These are phyloP conservation scores for Yamadazyma akitaensis DNA, from an alignment of 805 yeast genomes.

Conservation along the genomic window DNA sequence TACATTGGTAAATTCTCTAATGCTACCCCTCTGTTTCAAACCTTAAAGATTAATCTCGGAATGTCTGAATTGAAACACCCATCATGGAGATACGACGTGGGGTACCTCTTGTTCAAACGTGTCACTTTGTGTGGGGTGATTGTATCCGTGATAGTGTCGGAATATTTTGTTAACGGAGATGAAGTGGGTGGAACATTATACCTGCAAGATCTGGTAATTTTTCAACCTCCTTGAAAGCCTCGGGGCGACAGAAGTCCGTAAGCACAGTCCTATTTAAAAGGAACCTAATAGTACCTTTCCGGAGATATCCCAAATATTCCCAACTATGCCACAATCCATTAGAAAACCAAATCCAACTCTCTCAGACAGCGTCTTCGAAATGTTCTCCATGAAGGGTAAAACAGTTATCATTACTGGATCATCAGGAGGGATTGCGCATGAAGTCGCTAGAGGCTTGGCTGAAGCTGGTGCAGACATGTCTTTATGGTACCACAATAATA, in stretches of 20 bases:
- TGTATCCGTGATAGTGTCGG: no score
- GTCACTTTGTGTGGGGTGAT: no score
- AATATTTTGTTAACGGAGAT: no score
- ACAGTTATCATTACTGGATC: slow-evolving; percentile 37
- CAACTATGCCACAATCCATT: slow-evolving; percentile 9
- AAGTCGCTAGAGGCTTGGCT: slow-evolving; percentile 33
- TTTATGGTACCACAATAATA: slow-evolving; percentile 29
- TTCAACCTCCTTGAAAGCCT: not conserved
- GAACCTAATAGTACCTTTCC: no score
- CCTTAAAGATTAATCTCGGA: no score
- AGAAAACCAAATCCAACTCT: slow-evolving; percentile 24
- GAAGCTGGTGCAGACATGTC: slow-evolving; percentile 41
- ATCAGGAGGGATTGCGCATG: slow-evolving; percentile 36
- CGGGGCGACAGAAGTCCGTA: not conserved
- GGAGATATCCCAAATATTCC: no score
- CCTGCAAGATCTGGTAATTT: no score
- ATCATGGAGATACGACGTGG: not conserved
- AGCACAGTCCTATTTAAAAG: no score
- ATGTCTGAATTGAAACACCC: not conserved
- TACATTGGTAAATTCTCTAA: no score
- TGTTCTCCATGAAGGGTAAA: slow-evolving; percentile 30
- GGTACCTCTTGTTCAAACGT: not conserved
- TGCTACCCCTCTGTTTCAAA: no score
- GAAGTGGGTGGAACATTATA: no score
- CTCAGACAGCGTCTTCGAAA: slow-evolving; percentile 24